These are phyloP conservation scores for Cicer yamashitae DNA, from an alignment of 306 rosid species.

Conservation along the genomic window DNA sequence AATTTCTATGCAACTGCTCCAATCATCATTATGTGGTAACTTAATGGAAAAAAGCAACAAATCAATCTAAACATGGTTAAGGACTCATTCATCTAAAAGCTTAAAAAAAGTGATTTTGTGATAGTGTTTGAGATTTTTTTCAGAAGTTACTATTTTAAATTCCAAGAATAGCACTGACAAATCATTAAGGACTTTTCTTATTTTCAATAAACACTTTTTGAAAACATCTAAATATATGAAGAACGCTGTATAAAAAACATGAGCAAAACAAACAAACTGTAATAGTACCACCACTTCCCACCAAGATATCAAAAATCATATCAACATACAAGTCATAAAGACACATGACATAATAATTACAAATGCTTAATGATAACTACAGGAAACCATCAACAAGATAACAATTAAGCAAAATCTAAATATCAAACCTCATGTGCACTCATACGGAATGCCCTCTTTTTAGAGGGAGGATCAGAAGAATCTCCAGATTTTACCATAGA, in stretches of 20 bases:
- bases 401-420: slow-evolving; percentile 39
- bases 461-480: slow-evolving; percentile 55
- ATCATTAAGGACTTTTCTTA: background rate
- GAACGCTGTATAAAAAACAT: background rate
- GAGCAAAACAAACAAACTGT: background rate
- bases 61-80: background rate
- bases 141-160: background rate
- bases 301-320: background rate
- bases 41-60: slow-evolving; percentile 23
- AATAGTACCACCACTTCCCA: background rate
- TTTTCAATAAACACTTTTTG: background rate
- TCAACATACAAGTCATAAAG: background rate
- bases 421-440: slow-evolving; percentile 87
- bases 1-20: background rate
- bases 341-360: background rate
- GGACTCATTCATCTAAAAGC: background rate
- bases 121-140: slow-evolving; percentile 5
- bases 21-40: slow-evolving; percentile 19
- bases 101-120: slow-evolving; percentile 4
- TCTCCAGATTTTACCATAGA: slow-evolving; percentile 43
- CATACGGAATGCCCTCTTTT: slow-evolving; percentile 75
- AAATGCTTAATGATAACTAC: background rate
- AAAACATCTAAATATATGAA: background rate
- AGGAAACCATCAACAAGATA: slow-evolving; percentile 12
- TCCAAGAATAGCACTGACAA: background rate